These are phyloP conservation scores for Omphalotus olearius DNA, from an alignment of 1,284 basidiomycete species.

Conservation along the genomic window DNA sequence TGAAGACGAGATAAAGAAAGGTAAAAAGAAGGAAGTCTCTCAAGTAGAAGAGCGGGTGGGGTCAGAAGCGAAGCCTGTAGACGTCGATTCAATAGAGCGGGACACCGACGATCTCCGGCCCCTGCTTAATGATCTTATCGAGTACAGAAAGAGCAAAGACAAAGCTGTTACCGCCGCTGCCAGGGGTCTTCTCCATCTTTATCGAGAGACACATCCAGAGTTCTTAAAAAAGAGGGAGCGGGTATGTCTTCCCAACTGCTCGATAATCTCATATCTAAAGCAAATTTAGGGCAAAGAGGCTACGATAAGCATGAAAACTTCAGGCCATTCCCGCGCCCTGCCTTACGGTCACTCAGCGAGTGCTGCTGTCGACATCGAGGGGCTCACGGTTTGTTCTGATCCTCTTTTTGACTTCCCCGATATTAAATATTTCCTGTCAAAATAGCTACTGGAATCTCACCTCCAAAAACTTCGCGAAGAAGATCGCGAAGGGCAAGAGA, in stretches of 20 bases:
- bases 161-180: slow-evolving; percentile 91
- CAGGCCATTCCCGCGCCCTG: slow-evolving; percentile 49
- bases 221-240: slow-evolving; percentile 89
- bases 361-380: slow-evolving; percentile 86
- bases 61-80: background rate
- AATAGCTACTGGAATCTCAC: slow-evolving; percentile 85
- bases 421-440: slow-evolving; percentile 4
- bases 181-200: slow-evolving; percentile 87
- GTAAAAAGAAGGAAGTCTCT: background rate
- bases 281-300: slow-evolving; percentile 75
- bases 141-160: slow-evolving; percentile 93
- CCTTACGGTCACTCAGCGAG: slow-evolving; percentile 79
- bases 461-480: slow-evolving; percentile 67
- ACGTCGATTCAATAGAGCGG: background rate
- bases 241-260: slow-evolving; percentile 34
- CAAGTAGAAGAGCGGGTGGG: background rate
- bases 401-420: background rate
- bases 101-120: slow-evolving; percentile 45
- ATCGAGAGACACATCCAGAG: slow-evolving; percentile 93
- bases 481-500: slow-evolving; percentile 41
- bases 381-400: slow-evolving; percentile 61
- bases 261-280: background rate
- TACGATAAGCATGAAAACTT: slow-evolving; percentile 62
- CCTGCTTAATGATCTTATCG: slow-evolving; percentile 86
- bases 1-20: background rate